Base-by-base conservation (phyloP, 768 basidiomycete species). In the Phylloporus scabripes region DNA sequence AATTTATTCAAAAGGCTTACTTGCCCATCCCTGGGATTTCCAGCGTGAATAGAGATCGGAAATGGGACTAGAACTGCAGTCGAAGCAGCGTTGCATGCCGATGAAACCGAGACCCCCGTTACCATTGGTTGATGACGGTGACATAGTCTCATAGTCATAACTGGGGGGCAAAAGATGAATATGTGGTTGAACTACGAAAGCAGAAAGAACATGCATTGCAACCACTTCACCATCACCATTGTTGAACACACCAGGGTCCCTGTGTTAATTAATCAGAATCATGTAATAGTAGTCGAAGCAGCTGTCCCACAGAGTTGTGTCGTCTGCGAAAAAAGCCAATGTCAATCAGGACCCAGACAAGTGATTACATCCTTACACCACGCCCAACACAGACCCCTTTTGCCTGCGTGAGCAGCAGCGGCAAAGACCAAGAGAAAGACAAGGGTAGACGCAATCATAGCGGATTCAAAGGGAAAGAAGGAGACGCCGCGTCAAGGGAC, bases 21-120 rank as follows among this genome's bases (percentile, higher is more conserved):
- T 70, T 28, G 58, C 55, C 67, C 67, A 69, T 5, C 52, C 52
- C 43, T 69, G 65, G 10, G 56, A 20, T 45, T 67, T 14, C 60
- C 64, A 68, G 50, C 69, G 71, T 29, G 61, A 48, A 12, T 55
- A 49, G 21, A 71, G 65, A 21, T 63, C 49, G 4, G 53, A 55
- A 9, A 71, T 60, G 2, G 70, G 70, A 24, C 70, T 71, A 7
- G 70, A 71, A 48, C 18, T 47, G 15, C 70, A 71, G 38, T 72
- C 69, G 4, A 58, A 39, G 47, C 69, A 72, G 8, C 65, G 69
- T 47, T 71, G 71, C 70, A 63, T 72, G 10, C 70, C 70, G 6
- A 71, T 68, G 54, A 72, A 71, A 5, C 59, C 61, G 10, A 71
- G 65, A 7, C 71, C 70, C 1, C 70, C 70, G 7, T 55, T 57